Evolutionary conservation across 345 rosid species (phyloP).

Genomic region (Geranium rotundifolium): DNA sequence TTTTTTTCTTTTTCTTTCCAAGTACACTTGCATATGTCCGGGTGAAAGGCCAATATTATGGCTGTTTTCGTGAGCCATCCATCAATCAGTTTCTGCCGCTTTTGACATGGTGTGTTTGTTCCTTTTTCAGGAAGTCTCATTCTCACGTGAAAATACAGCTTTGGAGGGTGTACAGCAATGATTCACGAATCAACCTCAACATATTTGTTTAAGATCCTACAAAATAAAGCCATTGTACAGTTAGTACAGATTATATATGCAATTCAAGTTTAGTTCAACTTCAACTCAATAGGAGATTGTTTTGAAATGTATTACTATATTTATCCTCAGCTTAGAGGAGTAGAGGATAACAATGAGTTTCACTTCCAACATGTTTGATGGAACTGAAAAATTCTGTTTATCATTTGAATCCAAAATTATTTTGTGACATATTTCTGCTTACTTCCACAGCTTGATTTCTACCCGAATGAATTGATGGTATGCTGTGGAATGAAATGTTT

Average conservation of each 20-base stretch:
- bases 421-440: background rate
- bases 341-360: too few relatives aligned
- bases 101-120: background rate
- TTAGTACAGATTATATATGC: background rate
- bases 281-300: too few relatives aligned
- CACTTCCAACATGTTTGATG: background rate
- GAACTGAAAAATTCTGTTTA: background rate
- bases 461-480: background rate
- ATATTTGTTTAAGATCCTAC: background rate
- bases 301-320: background rate
- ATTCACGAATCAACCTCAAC: background rate
- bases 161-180: constrained; percentile 9
- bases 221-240: background rate
- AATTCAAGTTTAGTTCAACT: background rate
- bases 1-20: too few relatives aligned
- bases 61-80: background rate
- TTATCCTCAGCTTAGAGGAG: too few relatives aligned
- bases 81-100: background rate
- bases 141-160: constrained; percentile 22
- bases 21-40: background rate
- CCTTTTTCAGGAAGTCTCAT: constrained; percentile 28
- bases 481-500: background rate
- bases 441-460: background rate
- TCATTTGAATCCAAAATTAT: too few relatives aligned
- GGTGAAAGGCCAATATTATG: background rate